Conservation (phyloP, 2,329 filamentous ascomycete species). For the Fusarium sp. region DNA sequence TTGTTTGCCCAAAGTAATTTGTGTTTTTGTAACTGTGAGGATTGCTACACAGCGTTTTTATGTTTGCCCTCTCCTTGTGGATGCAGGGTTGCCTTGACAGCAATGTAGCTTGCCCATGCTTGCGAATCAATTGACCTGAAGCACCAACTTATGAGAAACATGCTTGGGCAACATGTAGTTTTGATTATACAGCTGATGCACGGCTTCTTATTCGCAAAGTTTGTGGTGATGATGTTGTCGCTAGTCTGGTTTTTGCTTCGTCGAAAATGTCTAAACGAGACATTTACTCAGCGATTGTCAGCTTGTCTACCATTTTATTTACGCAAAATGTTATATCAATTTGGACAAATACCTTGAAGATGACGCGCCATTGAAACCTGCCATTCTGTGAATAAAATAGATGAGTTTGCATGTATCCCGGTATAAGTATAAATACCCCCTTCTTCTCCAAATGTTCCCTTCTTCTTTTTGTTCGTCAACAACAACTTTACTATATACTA, state of each 20-base stretch:
- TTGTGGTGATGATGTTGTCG: background rate
- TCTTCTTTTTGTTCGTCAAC: background rate
- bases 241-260: background rate
- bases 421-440: background rate
- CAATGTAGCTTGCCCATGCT: background rate
- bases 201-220: background rate
- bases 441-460: background rate
- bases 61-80: background rate
- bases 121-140: background rate
- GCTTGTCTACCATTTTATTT: background rate
- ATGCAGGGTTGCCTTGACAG: background rate
- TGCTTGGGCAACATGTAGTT: background rate
- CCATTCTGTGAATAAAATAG: background rate
- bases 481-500: background rate
- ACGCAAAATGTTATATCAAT: rapidly evolving
- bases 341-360: rapidly evolving
- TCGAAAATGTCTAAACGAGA: background rate
- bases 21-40: rapidly evolving
- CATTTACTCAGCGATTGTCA: background rate
- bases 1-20: background rate
- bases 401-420: background rate
- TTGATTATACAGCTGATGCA: too few species aligned
- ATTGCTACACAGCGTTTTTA: background rate
- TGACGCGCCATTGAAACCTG: rapidly evolving
- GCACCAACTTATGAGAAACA: rapidly evolving